Conservation (phyloP, 1,284 basidiomycete species). For the Ceratobasidium sp. region DNA sequence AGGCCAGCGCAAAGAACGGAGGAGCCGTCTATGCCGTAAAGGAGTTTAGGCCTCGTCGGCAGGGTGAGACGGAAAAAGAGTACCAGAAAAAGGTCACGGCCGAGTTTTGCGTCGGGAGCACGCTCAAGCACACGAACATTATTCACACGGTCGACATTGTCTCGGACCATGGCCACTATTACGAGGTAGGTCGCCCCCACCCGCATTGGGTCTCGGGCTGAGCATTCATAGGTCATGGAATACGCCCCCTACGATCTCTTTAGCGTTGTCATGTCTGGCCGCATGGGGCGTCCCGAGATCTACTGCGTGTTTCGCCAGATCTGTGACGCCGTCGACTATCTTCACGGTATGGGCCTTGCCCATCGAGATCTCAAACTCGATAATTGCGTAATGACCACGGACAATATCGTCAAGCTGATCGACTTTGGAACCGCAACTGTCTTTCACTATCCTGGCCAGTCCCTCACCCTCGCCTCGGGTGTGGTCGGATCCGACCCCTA, state of each 20-base stretch:
- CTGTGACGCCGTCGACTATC: conserved; percentile 96
- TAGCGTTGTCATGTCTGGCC: conserved; percentile 99
- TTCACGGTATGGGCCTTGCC: conserved; percentile 96
- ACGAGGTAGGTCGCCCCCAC: conserved; percentile 71
- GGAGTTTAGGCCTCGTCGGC: conserved; percentile 90
- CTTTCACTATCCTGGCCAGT: conserved; percentile 96
- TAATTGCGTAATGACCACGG: conserved; percentile 97
- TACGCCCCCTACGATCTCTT: conserved; percentile 99
- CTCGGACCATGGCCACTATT: conserved; percentile 96
- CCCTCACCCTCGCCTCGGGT: conserved; percentile 81
- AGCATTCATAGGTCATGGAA: conserved; percentile 85
- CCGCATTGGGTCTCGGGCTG: conserved; percentile 31
- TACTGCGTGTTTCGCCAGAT: conserved; percentile 99
- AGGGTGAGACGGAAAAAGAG: conserved; percentile 91
- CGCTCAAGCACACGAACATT: conserved; percentile 94
- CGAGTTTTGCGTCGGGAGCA: conserved; percentile 97
- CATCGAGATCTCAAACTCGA: conserved; percentile 99
- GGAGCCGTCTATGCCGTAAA: conserved; percentile 94
- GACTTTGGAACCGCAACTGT: conserved; percentile 99
- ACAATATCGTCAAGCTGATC: conserved; percentile 97
- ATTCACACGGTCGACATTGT: conserved; percentile 99
- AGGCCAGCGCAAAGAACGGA: conserved; percentile 78
- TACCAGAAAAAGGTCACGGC: conserved; percentile 99
- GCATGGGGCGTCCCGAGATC: conserved; percentile 97
- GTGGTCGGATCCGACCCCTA: conserved; percentile 98